Evolutionary conservation across 257 asterid species (phyloP).

Genomic region (Scutellaria baicalensis): DNA sequence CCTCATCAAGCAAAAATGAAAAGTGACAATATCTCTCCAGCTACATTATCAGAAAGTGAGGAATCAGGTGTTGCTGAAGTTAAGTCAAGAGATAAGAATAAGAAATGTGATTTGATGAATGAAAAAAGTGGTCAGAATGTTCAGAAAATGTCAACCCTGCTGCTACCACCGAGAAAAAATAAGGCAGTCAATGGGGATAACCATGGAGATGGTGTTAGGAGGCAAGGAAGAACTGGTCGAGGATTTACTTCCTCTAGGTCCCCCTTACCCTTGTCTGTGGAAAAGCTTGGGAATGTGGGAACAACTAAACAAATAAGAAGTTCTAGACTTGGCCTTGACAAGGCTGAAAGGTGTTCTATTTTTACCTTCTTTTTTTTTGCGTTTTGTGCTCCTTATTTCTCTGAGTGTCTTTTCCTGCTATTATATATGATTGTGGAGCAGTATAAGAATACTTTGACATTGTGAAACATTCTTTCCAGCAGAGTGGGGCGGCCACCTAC

Average conservation of each 20-base stretch:
- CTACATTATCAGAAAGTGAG: conserved; percentile 83
- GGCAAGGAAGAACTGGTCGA: conserved; percentile 87
- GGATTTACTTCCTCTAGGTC: conserved; percentile 65
- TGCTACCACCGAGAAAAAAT: conserved; percentile 76
- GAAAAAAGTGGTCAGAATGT: conserved; percentile 61
- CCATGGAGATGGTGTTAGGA: conserved; percentile 64
- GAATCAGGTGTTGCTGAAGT: conserved; percentile 76
- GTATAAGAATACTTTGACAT: conserved; percentile 9
- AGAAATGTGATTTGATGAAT: conserved; percentile 55
- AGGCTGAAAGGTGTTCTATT: conserved; percentile 56
- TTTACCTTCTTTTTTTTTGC: not conserved
- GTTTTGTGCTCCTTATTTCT: not conserved
- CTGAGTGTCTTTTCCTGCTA: not conserved
- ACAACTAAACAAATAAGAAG: conserved; percentile 83
- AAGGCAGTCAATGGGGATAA: conserved; percentile 48
- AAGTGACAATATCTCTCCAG: conserved; percentile 52
- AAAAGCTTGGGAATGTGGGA: conserved; percentile 68
- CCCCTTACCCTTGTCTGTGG: conserved; percentile 54
- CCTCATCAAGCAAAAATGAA: conserved; percentile 67
- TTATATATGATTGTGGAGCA: conserved; percentile 3
- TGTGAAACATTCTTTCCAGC: conserved; percentile 42
- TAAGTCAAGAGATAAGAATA: conserved; percentile 55
- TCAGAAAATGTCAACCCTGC: conserved; percentile 73
- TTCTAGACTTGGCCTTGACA: conserved; percentile 71
- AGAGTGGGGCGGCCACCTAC: conserved; percentile 77